Evolutionary conservation across 768 basidiomycete genomes (phyloP).

Genomic region (Terana coerulea): DNA sequence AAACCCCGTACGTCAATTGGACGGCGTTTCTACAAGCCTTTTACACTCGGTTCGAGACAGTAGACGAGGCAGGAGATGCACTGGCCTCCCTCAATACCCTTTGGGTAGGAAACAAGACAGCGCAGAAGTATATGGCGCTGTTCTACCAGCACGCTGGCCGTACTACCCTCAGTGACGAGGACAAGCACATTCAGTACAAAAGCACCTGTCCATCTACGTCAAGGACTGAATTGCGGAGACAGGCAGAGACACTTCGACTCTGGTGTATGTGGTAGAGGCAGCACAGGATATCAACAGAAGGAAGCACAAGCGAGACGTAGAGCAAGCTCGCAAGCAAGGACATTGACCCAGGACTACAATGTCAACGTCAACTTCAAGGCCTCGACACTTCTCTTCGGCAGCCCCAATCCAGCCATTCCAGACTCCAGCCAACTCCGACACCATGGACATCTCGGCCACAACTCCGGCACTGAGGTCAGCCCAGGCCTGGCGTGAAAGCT

Average conservation of each 20-base stretch:
- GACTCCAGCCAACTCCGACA: no score
- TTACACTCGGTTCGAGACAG: not conserved
- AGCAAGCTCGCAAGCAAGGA: not conserved
- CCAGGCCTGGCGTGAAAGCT: no score
- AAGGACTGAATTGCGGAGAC: not conserved
- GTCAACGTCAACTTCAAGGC: no score
- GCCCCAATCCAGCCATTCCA: no score
- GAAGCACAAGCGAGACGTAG: not conserved
- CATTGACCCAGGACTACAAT: not conserved
- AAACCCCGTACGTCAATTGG: not conserved
- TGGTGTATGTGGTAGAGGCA: not conserved
- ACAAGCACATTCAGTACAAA: not conserved
- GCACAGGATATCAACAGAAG: not conserved
- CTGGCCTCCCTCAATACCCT: not conserved
- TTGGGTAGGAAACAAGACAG: not conserved
- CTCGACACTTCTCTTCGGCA: no score
- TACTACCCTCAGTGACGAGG: not conserved
- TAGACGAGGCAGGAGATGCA: not conserved
- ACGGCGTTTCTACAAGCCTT: not conserved
- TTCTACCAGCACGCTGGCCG: not conserved
- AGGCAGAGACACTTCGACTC: not conserved
- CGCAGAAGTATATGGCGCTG: not conserved
- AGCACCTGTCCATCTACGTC: not conserved
- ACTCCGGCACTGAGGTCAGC: no score
- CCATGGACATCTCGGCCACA: no score